A percentile compares a stretch with the other conserved stretches of the same genome.
phyloP scores from a whole-genome alignment of 495 filamentous ascomycete species.

The Daldinia loculata region DNA sequence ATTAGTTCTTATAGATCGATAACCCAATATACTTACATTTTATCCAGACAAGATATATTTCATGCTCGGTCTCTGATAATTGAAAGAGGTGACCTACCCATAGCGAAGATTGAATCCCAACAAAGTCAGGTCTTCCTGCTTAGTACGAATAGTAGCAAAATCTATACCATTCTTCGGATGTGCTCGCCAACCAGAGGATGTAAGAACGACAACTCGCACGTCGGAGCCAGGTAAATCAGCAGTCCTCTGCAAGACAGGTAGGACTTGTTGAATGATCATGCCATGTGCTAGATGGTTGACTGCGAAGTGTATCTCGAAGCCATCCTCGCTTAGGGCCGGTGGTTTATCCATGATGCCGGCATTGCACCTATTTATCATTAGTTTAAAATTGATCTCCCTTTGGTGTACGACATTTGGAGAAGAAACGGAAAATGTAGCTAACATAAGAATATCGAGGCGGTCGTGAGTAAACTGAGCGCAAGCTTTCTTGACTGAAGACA shows the following conservation, averaged over 20 bases:
- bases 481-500: constrained; percentile 36
- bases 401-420: neutral
- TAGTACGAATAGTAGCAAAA: constrained; percentile 52
- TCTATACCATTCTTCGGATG: constrained; percentile 50
- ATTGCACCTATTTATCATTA: constrained; percentile 52
- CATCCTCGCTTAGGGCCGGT: constrained; percentile 63
- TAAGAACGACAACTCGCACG: constrained; percentile 52
- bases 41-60: neutral
- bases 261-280: constrained; percentile 68
- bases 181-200: constrained; percentile 44
- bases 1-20: neutral
- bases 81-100: constrained; percentile 14
- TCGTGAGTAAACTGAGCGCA: constrained; percentile 27
- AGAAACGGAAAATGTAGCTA: neutral
- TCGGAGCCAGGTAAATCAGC: constrained; percentile 50
- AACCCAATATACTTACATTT: neutral
- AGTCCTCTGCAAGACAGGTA: constrained; percentile 66
- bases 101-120: constrained; percentile 28
- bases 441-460: constrained; percentile 55
- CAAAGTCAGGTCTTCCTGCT: constrained; percentile 38
- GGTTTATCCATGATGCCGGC: constrained; percentile 73
- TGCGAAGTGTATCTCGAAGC: constrained; percentile 77
- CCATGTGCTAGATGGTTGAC: constrained; percentile 77
- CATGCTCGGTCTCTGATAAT: neutral
- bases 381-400: neutral